Evolutionary conservation across 2,329 filamentous ascomycete species (phyloP), one percentile per base, ranked within the genome.

Genomic region (Penicillium rolfsii): DNA sequence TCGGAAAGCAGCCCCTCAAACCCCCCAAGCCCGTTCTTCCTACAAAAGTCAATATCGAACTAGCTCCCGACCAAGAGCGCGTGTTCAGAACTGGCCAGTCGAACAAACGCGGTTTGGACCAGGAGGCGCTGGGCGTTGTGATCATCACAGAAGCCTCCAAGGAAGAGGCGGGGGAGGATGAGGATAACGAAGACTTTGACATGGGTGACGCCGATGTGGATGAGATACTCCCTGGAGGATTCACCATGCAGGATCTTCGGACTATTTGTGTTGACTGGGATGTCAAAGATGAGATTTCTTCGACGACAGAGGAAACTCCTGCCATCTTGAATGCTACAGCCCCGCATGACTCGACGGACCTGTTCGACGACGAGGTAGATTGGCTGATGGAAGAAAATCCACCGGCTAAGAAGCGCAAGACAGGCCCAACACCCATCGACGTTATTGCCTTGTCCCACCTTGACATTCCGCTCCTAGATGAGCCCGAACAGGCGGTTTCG

Each of bases 221-320:
- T 68, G 85, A 83, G 22, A 82, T 95, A 2, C 73, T 81, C 8
- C 79, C 79, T 19, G 91, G 88, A 35, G 91, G 91, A 1, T 86
- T 91, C 63, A 90, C 86, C 0, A 85, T 94, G 76, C 85, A 89
- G 55, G 93, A 98, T 70, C 86, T 99, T 58, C 87, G 91, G 59
- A 86, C 96, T 50, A 86, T 95, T 5, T 97, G 93, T 71, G 87
- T 91, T 61, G 91, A 97, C 73, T 98, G 92, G 90, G 88, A 91
- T 58, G 77, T 87, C 19, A 83, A 87, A 49, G 87, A 88, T 55
- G 70, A 70, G 8, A 59, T 73, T 24, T 54, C 64, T 14, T 41
- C 60, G 8, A 30, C 62, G 14, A 65, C 69, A 8, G 69, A 69
- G 35, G 71, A 71, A 22, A 46, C 38, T 11, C 26, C 43, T 35